Conservation (phyloP, 208 protist genomes). For the Trypanosoma scelopori region DNA sequence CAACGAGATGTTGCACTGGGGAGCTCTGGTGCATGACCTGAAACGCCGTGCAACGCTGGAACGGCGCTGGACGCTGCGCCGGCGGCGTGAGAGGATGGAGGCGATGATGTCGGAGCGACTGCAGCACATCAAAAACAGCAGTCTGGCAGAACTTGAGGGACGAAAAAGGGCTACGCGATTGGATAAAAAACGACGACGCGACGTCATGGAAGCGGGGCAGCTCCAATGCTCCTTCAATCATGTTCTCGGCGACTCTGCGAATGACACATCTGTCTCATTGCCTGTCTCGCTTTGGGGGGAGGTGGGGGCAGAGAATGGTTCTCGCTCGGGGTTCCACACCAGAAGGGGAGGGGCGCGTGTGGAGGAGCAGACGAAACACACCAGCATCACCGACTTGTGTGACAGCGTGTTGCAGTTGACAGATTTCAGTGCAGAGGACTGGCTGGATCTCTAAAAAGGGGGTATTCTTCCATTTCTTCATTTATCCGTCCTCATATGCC, state of each 20-base stretch:
- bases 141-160: not conserved
- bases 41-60: constrained; percentile 59
- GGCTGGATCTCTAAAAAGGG: constrained; percentile 30
- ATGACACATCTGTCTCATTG: not conserved
- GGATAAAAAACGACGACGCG: not conserved
- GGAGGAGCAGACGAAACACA: not conserved
- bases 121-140: constrained; percentile 19
- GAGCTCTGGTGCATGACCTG: constrained; percentile 51
- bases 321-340: not conserved
- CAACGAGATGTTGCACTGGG: constrained; percentile 61
- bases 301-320: not conserved
- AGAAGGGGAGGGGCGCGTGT: not conserved
- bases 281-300: not conserved
- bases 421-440: constrained; percentile 54
- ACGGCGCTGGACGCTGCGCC: constrained; percentile 33
- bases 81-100: constrained; percentile 50
- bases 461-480: not conserved
- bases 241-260: not conserved
- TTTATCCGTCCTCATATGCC: no score
- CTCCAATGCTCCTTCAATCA: not conserved
- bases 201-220: not conserved
- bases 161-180: not conserved
- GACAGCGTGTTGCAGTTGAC: constrained; percentile 32
- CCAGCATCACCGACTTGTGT: constrained; percentile 8
- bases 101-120: constrained; percentile 39